Evolutionary conservation across 768 basidiomycete species (phyloP).

Genomic region (Termitomyces sp.): DNA sequence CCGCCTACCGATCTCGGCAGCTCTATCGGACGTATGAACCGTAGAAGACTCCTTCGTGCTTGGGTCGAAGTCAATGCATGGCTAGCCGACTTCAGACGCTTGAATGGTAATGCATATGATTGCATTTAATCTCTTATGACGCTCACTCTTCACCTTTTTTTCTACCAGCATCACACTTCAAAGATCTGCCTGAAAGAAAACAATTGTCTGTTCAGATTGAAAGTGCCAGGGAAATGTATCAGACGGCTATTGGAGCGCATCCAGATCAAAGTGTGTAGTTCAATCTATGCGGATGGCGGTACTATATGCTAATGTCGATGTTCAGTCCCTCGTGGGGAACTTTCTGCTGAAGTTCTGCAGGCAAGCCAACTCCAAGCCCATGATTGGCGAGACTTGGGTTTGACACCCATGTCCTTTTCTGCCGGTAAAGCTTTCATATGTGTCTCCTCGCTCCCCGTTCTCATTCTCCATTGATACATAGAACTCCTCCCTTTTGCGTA

Average conservation of each 20-base stretch:
- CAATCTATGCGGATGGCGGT: background rate
- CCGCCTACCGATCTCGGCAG: conserved; percentile 46
- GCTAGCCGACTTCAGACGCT: conserved; percentile 50
- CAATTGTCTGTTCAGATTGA: conserved; percentile 47
- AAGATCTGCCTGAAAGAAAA: conserved; percentile 30
- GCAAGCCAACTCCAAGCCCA: conserved; percentile 32
- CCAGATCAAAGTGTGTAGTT: conserved; percentile 61
- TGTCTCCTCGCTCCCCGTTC: background rate
- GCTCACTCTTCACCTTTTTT: conserved; percentile 5
- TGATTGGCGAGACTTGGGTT: conserved; percentile 47
- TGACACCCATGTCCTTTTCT: conserved; percentile 63
- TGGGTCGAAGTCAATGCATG: conserved; percentile 77
- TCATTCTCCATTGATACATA: conserved; percentile 20
- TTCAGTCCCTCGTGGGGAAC: conserved; percentile 49
- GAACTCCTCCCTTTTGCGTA: conserved; percentile 78
- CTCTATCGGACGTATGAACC: conserved; percentile 41
- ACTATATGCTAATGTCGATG: conserved; percentile 5
- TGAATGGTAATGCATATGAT: conserved; percentile 29
- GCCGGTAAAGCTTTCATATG: conserved; percentile 37
- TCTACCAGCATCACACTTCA: conserved; percentile 38
- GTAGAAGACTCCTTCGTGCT: conserved; percentile 63
- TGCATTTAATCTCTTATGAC: background rate
- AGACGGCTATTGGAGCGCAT: conserved; percentile 69
- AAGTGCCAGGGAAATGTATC: conserved; percentile 64
- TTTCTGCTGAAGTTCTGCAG: conserved; percentile 33